phyloP scores from a whole-genome alignment of 345 rosid species.

The Xanthoceras sorbifolium region DNA sequence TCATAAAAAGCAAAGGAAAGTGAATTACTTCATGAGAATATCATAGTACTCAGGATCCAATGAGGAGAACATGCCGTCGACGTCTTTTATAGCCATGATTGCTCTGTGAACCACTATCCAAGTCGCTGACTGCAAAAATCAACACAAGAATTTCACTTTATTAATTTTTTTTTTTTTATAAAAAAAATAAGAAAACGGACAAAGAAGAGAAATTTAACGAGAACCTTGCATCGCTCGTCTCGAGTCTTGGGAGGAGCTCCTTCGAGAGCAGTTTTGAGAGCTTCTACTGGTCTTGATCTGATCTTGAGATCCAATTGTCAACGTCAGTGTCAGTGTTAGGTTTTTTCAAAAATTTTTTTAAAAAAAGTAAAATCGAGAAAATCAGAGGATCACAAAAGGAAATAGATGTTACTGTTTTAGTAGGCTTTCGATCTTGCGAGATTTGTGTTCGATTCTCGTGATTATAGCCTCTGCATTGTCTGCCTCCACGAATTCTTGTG shows the following conservation, averaged over 20 bases:
- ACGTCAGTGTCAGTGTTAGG: background rate
- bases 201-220: background rate
- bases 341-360: too few species aligned
- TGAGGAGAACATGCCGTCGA: conserved; percentile 74
- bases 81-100: conserved; percentile 87
- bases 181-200: background rate
- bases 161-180: too few species aligned
- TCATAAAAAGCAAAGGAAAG: background rate
- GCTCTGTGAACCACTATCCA: conserved; percentile 94
- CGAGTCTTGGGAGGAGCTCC: conserved; percentile 82
- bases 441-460: conserved; percentile 84
- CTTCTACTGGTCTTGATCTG: conserved; percentile 68
- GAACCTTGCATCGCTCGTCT: conserved; percentile 95
- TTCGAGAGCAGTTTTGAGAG: conserved; percentile 89
- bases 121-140: conserved; percentile 65
- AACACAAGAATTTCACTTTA: background rate
- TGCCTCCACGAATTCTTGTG: conserved; percentile 59
- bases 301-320: background rate
- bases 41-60: conserved; percentile 93
- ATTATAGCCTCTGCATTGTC: conserved; percentile 95
- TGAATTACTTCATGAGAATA: conserved; percentile 86
- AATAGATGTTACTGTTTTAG: conserved; percentile 58
- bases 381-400: background rate
- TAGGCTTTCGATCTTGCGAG: conserved; percentile 85
- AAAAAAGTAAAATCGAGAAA: background rate